Evolutionary conservation across 805 yeast genomes (phyloP).

Genomic region (Yamadazyma paraphyllophila): DNA sequence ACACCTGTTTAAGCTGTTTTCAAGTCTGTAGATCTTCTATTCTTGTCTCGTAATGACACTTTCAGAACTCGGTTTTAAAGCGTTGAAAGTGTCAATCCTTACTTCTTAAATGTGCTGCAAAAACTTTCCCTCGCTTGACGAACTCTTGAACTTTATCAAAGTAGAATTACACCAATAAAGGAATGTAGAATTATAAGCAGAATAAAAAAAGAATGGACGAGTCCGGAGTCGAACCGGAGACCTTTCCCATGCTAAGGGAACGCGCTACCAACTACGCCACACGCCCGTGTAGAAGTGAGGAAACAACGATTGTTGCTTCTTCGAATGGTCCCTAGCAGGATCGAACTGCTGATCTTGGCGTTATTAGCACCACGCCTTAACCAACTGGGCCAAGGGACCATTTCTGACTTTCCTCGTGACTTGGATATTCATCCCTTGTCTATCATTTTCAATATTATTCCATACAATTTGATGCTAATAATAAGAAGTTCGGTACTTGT

Average conservation of each 20-base stretch:
- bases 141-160: too few species aligned
- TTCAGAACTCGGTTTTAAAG: too few species aligned
- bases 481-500: too few species aligned
- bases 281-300: conserved; percentile 26
- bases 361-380: conserved; percentile 54
- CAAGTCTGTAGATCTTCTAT: too few species aligned
- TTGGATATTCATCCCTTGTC: too few species aligned
- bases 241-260: conserved; percentile 33
- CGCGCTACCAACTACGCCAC: conserved; percentile 51
- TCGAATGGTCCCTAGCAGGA: conserved; percentile 76
- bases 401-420: background rate
- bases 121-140: too few species aligned
- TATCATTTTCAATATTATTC: too few species aligned
- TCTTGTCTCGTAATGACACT: too few species aligned
- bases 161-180: too few species aligned
- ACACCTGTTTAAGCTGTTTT: background rate
- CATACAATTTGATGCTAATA: too few species aligned
- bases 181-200: background rate
- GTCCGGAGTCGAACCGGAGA: conserved; percentile 30
- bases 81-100: too few species aligned
- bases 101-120: too few species aligned
- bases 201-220: conserved; percentile 22
- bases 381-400: conserved; percentile 56
- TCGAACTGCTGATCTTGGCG: conserved; percentile 80
- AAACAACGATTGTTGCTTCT: conserved; percentile 11